These are phyloP conservation scores for Pseudonitzschia pungens DNA, from an alignment of 108 stramenopile genomes.

Conservation along the genomic window DNA sequence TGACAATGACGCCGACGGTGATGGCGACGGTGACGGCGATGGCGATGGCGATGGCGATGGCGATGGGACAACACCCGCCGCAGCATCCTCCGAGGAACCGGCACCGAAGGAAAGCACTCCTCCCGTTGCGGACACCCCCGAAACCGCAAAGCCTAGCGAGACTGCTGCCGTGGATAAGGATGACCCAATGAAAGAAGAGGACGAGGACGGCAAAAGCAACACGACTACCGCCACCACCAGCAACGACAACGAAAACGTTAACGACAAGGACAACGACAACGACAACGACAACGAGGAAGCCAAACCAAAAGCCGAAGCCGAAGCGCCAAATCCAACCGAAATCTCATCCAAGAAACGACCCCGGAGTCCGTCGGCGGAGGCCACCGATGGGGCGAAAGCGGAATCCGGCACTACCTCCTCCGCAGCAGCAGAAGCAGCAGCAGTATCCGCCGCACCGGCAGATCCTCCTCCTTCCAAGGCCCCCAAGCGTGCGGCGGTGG, in stretches of 20 bases:
- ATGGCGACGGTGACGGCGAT: too few relatives aligned
- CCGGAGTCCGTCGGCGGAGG: constrained; percentile 29
- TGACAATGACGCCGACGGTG: too few relatives aligned
- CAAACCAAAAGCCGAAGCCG: not conserved
- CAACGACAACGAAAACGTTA: not conserved
- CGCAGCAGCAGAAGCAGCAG: not conserved
- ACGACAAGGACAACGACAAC: not conserved
- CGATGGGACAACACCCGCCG: too few relatives aligned
- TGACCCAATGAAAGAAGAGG: not conserved
- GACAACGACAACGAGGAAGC: not conserved
- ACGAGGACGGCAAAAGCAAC: not conserved
- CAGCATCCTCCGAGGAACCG: too few relatives aligned
- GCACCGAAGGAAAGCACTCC: too few relatives aligned
- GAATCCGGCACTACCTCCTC: too few relatives aligned
- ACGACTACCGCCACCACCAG: not conserved
- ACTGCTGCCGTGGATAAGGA: not conserved
- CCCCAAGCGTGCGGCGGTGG: not conserved
- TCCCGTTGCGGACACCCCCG: not conserved
- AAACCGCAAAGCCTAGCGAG: not conserved
- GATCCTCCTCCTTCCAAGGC: not conserved
- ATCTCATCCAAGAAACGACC: constrained; percentile 27
- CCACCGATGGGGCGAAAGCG: too few relatives aligned
- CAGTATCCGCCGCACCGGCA: not conserved
- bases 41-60: too few relatives aligned
- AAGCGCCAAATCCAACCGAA: too few relatives aligned